phyloP scores from a whole-genome alignment of 306 rosid genomes.

The Trifolium subterraneum region DNA sequence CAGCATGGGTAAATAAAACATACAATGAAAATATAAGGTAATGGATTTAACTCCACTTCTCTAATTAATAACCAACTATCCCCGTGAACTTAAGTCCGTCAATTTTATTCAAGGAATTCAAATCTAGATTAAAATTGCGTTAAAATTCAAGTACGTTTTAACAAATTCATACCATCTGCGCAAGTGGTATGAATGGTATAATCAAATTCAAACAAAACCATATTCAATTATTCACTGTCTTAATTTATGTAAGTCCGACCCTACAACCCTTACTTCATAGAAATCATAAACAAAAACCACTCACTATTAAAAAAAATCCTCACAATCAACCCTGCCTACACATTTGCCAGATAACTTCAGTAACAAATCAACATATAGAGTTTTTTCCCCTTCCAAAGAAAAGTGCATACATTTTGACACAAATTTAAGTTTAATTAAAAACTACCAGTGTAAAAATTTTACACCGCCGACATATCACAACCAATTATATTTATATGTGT shows the following conservation, averaged over 20 bases:
- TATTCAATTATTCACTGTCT: neutral
- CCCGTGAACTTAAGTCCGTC: neutral
- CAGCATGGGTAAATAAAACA: constrained; percentile 5
- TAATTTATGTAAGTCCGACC: neutral
- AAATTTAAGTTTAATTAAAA: neutral
- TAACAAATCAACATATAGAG: constrained; percentile 9
- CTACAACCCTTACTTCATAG: constrained; percentile 1
- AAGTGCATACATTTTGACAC: neutral
- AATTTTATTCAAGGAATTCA: constrained; percentile 1
- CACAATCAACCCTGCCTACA: neutral
- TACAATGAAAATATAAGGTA: constrained; percentile 2
- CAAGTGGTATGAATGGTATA: neutral
- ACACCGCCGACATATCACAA: neutral
- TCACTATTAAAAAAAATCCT: neutral
- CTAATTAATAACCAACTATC: constrained; percentile 14
- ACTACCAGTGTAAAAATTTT: neutral
- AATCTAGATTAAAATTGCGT: neutral
- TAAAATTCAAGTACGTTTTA: neutral
- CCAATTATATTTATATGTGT: neutral
- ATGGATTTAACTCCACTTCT: neutral
- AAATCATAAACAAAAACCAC: constrained; percentile 18
- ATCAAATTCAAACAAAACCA: constrained; percentile 24
- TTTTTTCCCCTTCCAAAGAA: neutral
- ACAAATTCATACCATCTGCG: constrained; percentile 14
- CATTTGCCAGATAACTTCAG: neutral